Evolutionary conservation across 2,329 filamentous ascomycete species (phyloP), one percentile per base, ranked within the genome.

Genomic region (Trichoderma sp.): DNA sequence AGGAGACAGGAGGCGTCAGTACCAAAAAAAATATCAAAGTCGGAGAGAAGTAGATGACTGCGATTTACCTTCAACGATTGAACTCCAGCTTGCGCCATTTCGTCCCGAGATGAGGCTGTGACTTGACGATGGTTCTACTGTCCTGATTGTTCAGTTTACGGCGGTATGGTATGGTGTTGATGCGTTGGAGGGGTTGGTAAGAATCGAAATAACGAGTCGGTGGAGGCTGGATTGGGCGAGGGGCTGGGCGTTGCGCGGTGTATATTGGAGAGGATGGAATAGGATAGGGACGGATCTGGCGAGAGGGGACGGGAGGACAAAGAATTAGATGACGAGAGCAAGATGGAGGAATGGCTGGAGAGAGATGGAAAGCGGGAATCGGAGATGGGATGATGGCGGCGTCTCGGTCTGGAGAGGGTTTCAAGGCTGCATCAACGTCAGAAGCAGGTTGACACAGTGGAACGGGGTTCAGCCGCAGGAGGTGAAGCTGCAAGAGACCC

Each of bases 31-130:
- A 45, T 41, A 18, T 21, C 74, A 60, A 65, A 69, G 67, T 45
- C 31, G 53, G 73, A 71, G 76, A 66, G 27, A 63, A 29, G 50
- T 53, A 33, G 31, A 63, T 27, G 27, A 29, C 69, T 60, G 83
- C 87, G 78, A 87, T 71, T 71, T 71, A 95, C 94, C 93, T 97
- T 97, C 83, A 97, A 88, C 80, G 94, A 97, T 87, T 97, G 94
- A 82, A 95, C 95, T 83, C 93, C 93, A 78, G 92, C 93, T 85
- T 92, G 91, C 81, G 93, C 92, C 89, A 95, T 95, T 89, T 91
- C 76, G 78, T 71, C 76, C 75, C 38, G 38, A 71, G 53, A 78
- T 77, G 75, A 75, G 76, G 75, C 73, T 41, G 33, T 18, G 35
- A 14, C 63, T 67, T 59, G 31, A 73, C 33, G 60, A 53, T 60